Evolutionary conservation across 2,329 filamentous ascomycete genomes (phyloP).

Genomic region (Aschersonia sp.): DNA sequence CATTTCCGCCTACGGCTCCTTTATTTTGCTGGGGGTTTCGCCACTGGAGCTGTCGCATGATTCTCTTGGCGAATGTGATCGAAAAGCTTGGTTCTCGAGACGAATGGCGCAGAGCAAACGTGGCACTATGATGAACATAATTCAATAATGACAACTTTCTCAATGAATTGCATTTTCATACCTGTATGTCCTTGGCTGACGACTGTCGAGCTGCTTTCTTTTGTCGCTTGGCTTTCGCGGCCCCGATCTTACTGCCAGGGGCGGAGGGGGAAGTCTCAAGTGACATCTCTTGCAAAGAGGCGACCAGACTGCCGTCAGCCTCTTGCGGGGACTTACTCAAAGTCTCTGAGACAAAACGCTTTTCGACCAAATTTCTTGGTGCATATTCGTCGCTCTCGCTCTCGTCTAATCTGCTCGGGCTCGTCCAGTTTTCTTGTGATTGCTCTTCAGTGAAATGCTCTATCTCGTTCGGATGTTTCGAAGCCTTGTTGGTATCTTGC

Average conservation of each 20-base stretch:
- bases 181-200: background rate
- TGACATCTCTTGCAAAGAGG: slow-evolving; percentile 9
- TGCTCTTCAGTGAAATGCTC: background rate
- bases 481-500: too few relatives aligned
- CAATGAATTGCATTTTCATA: background rate
- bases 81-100: slow-evolving; percentile 59
- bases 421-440: background rate
- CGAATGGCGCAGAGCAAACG: slow-evolving; percentile 29
- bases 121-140: slow-evolving; percentile 22
- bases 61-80: slow-evolving; percentile 51
- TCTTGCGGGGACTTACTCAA: background rate
- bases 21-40: slow-evolving; percentile 14
- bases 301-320: slow-evolving; percentile 6
- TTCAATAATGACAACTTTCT: background rate
- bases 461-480: too few relatives aligned
- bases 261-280: slow-evolving; percentile 9
- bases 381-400: slow-evolving; percentile 28
- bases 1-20: slow-evolving; percentile 15
- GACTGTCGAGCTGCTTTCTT: slow-evolving; percentile 25
- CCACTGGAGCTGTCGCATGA: slow-evolving; percentile 42
- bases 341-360: slow-evolving; percentile 16
- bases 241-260: slow-evolving; percentile 28
- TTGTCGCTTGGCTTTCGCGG: slow-evolving; percentile 35
- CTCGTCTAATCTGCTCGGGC: background rate
- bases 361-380: slow-evolving; percentile 26